A percentile compares a stretch with the other conserved stretches of the same genome.
Conservation (phyloP, 1,139 yeast genomes). For the Saccharomycopsis hybrid region DNA sequence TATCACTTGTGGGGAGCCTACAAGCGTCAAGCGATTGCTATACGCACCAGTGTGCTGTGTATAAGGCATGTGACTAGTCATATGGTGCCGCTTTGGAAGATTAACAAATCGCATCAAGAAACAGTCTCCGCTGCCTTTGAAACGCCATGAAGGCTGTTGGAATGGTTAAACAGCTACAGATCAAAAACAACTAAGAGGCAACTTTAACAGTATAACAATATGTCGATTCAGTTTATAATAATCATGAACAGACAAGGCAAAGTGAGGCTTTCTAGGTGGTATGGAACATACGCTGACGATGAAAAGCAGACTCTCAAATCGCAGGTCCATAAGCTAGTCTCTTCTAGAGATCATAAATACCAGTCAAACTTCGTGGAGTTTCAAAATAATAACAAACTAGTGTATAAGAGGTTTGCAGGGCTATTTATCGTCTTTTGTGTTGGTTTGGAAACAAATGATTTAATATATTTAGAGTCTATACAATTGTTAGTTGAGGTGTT, state of each 20-base stretch:
- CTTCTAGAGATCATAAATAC: conserved; percentile 76
- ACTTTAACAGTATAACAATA: conserved; percentile 24
- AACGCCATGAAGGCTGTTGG: too few species aligned
- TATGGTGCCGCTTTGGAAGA: too few species aligned
- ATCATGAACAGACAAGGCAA: conserved; percentile 93
- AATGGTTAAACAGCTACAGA: too few species aligned
- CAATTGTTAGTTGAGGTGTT: conserved; percentile 86
- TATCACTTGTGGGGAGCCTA: too few species aligned
- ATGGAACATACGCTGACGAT: conserved; percentile 40
- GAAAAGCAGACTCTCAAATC: conserved; percentile 47
- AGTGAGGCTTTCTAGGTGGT: conserved; percentile 83
- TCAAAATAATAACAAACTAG: conserved; percentile 58
- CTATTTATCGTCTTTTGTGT: conserved; percentile 77
- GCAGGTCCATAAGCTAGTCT: conserved; percentile 76
- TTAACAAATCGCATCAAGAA: too few species aligned
- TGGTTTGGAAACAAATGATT: conserved; percentile 68
- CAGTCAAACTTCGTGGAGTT: conserved; percentile 79
- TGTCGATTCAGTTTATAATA: conserved; percentile 74
- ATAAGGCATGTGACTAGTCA: too few species aligned
- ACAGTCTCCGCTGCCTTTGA: too few species aligned
- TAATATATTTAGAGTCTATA: conserved; percentile 74
- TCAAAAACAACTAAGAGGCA: too few species aligned
- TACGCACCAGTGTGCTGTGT: too few species aligned
- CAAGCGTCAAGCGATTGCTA: too few species aligned
- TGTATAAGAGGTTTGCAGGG: conserved; percentile 90